Base-by-base conservation (phyloP, 805 yeast species). In the Ogataea minuta region DNA sequence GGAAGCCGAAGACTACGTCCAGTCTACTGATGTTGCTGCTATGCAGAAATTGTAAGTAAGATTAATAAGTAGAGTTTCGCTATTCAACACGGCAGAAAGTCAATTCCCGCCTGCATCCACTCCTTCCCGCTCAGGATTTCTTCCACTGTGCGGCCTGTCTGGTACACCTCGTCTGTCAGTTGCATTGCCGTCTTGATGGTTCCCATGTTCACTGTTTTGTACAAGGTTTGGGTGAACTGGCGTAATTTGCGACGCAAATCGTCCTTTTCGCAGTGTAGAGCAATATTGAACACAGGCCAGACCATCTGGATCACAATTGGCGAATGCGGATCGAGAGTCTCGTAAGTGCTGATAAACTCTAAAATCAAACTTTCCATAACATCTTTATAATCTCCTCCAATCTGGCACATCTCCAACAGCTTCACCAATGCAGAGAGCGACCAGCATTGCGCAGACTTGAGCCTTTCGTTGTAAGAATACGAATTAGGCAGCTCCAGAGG, bases 1-100 rank as follows among this genome's bases (percentile, higher is more conserved):
- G 70, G 97, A 82, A 65, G 95, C 86, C 69, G 99, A 93, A 79
- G 99, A 93, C 77, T 95, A 89, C 77, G 97, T 93, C 64, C 99
- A 93, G 81, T 91, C 98, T 60, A 85, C 96, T 54, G 99, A 93
- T 72, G 70, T 93, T 70, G 96, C 95, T 72, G 99, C 99, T 71
- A 91, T 91, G 98, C 84, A 76, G 72, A 91, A 91, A 77, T 79
- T 91, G 74, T 91, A 88, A 81, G 75, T 39, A 32, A 31, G 19
- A 29, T 24, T 23, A 28, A 29, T 34, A 23, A 16, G 26, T 29
- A 24, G 38, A 32, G 11, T 24, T 19, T 20, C 32, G 16, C 30
- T 11, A 17, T 15, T 43, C 36, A 57, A 37, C 60, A 54, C 12
- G 76, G 76, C 23, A 75, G 49, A 49, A 71, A 74, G 46, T 77